Evolutionary conservation across 305 asterid species (phyloP).

Genomic region (Solanum hybrid): DNA sequence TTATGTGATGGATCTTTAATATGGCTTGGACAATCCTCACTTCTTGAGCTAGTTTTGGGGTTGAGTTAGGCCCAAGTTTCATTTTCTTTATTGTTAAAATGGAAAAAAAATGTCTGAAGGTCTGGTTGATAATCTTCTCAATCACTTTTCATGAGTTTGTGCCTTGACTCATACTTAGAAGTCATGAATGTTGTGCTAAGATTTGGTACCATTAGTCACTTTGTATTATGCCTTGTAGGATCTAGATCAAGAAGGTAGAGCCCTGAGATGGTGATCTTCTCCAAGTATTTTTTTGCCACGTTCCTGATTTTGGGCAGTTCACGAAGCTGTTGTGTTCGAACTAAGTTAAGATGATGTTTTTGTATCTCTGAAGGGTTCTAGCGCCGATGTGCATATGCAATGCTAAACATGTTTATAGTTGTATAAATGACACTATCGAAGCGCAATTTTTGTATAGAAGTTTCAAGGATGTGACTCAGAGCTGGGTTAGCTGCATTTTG

Average conservation of each 20-base stretch:
- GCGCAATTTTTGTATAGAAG: constrained; percentile 3
- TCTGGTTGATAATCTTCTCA: neutral
- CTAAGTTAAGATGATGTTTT: neutral
- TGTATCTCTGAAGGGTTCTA: neutral
- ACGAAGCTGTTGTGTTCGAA: neutral
- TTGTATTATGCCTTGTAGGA: neutral
- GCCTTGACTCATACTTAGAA: neutral
- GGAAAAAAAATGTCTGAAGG: neutral
- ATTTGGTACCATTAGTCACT: neutral
- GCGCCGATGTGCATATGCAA: neutral
- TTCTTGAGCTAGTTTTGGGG: neutral
- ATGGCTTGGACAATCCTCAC: neutral
- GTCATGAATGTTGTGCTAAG: neutral
- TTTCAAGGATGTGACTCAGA: neutral
- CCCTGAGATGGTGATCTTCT: constrained; percentile 2
- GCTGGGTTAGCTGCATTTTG: neutral
- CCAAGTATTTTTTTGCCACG: neutral
- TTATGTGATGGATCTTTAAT: neutral
- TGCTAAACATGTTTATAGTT: neutral
- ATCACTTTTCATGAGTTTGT: constrained; percentile 2
- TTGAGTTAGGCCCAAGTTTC: neutral
- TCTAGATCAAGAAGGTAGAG: constrained; percentile 2
- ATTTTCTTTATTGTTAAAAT: neutral
- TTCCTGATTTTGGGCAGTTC: neutral
- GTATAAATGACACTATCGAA: neutral